phyloP scores from a whole-genome alignment of 2,329 filamentous ascomycete species.

The Leptographium radiaticola region DNA sequence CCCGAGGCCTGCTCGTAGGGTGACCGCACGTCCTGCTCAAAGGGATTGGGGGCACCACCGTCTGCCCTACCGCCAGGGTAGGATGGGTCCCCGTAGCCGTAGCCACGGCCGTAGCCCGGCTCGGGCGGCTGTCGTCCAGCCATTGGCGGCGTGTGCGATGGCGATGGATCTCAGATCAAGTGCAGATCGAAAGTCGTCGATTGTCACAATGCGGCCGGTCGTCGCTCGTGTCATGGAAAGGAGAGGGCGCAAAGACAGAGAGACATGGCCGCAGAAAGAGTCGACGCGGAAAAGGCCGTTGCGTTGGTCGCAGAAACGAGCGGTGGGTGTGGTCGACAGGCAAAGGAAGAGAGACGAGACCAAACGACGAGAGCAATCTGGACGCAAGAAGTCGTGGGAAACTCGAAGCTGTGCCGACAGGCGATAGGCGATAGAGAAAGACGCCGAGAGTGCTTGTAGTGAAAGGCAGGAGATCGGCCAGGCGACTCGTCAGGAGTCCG shows the following conservation, averaged over 20 bases:
- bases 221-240: slow-evolving; percentile 41
- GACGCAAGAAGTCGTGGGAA: too few species aligned
- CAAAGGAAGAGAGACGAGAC: too few species aligned
- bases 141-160: slow-evolving; percentile 16
- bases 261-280: neutral
- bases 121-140: slow-evolving; percentile 14
- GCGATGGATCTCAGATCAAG: neutral
- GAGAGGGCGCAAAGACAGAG: neutral
- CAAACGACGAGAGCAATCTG: too few species aligned
- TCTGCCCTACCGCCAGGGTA: neutral
- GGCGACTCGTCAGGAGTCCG: too few species aligned
- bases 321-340: too few species aligned
- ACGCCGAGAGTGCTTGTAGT: too few species aligned
- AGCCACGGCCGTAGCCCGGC: slow-evolving; percentile 3
- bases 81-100: neutral
- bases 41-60: neutral
- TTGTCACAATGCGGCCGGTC: slow-evolving; percentile 35
- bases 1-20: slow-evolving; percentile 11
- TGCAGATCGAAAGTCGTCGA: neutral
- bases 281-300: neutral
- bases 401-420: too few species aligned
- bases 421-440: too few species aligned
- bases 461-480: too few species aligned
- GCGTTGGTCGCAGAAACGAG: neutral
- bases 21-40: neutral